A percentile compares a stretch with the other conserved stretches of the same genome.
phyloP scores from a whole-genome alignment of 192 early-diverging fungal species.

The Coemansia sp. region DNA sequence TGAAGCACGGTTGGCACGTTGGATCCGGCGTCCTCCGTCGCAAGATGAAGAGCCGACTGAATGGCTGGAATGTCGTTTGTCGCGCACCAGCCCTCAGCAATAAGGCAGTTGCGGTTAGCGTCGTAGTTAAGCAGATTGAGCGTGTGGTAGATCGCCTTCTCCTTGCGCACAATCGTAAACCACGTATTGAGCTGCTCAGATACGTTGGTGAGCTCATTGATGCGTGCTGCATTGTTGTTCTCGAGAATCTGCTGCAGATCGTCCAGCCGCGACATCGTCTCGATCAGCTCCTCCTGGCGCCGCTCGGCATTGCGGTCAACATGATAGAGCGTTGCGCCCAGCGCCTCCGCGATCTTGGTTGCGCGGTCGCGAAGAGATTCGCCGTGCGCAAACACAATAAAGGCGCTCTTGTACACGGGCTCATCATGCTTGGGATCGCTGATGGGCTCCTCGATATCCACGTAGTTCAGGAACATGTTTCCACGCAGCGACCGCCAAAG shows the following conservation, averaged over 20 bases:
- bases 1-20: constrained; percentile 86
- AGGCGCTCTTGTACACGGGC: constrained; percentile 92
- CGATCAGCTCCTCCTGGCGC: constrained; percentile 77
- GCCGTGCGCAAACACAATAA: constrained; percentile 98
- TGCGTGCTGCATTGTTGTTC: constrained; percentile 82
- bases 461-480: constrained; percentile 94
- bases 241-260: constrained; percentile 82
- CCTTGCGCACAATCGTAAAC: constrained; percentile 91
- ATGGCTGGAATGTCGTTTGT: constrained; percentile 80
- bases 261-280: constrained; percentile 84
- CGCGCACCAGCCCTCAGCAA: constrained; percentile 99
- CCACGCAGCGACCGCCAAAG: constrained; percentile 97
- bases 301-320: constrained; percentile 83
- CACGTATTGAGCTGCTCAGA: constrained; percentile 87
- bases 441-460: constrained; percentile 95
- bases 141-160: constrained; percentile 96
- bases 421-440: constrained; percentile 88
- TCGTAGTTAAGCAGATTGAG: constrained; percentile 98
- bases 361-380: constrained; percentile 87
- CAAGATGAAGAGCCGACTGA: constrained; percentile 80
- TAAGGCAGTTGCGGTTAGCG: constrained; percentile 85
- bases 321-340: constrained; percentile 94
- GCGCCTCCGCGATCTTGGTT: constrained; percentile 88
- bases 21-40: constrained; percentile 86
- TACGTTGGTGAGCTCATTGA: constrained; percentile 80